Evolutionary conservation across 305 asterid species (phyloP), one percentile per base, ranked within the genome.

Genomic region (Solanum chacoense): DNA sequence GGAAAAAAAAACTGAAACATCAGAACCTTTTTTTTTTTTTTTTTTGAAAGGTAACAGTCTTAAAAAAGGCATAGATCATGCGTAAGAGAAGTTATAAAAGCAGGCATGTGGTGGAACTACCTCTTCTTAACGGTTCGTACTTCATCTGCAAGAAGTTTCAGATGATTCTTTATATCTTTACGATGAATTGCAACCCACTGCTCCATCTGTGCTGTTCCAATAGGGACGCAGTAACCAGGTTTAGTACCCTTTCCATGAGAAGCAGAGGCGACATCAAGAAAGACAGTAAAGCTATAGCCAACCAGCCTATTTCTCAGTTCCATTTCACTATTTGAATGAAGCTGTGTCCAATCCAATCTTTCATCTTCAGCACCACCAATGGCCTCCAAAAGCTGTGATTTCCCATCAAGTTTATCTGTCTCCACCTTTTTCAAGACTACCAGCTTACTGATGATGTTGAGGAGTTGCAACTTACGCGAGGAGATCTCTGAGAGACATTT

Each of bases 251-350:
- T 89, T 37, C 84, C 84, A 45, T 91, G 85, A 5, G 91, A 88
- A 89, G 83, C 77, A 45, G 95, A 90, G 83, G 86, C 77, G 22
- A 77, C 72, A 88, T 76, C 91, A 83, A 92, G 89, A 88, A 85
- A 45, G 55, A 92, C 93, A 26, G 95, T 94, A 88, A 94, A 92
- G 88, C 91, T 92, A 31, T 90, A 71, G 86, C 94, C 90, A 22
- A 94, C 92, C 75, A 97, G 97, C 94, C 99, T 95, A 87, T 92
- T 94, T 92, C 94, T 87, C 72, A 97, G 94, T 91, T 97, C 98
- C 86, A 87, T 94, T 93, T 97, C 99, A 85, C 94, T 87, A 89
- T 93, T 89, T 38, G 38, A 65, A 42, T 93, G 93, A 91, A 96
- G 91, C 88, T 92, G 93, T 90, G 65, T 92, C 99, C 99, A 97